Conservation (phyloP, 805 yeast species). For the Starmerella khaoyaiensis region DNA sequence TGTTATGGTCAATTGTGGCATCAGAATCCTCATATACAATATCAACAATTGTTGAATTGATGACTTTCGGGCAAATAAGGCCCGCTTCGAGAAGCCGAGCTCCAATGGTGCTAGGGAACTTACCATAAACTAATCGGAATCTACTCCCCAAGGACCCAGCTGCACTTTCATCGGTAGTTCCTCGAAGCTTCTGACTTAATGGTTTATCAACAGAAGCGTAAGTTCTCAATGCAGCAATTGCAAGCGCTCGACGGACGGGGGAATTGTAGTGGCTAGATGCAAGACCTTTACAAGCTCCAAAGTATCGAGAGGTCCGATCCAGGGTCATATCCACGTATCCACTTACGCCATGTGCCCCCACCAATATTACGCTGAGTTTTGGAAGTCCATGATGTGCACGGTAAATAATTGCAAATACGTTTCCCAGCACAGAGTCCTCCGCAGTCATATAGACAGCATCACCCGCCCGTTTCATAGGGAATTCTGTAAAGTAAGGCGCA, state of each 20-base stretch:
- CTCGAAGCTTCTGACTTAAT: conserved; percentile 9
- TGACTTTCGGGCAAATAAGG: conserved; percentile 36
- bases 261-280: conserved; percentile 36
- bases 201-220: conserved; percentile 42
- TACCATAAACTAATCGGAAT: conserved; percentile 43
- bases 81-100: conserved; percentile 44
- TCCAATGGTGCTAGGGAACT: conserved; percentile 48
- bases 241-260: conserved; percentile 60
- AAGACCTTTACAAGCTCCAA: conserved; percentile 66
- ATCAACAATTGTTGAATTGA: conserved; percentile 52
- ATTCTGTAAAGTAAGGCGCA: conserved; percentile 26
- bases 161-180: conserved; percentile 52
- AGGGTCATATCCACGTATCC: conserved; percentile 47
- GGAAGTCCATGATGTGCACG: conserved; percentile 18
- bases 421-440: conserved; percentile 27
- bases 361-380: conserved; percentile 25
- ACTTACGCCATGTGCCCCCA: conserved; percentile 46
- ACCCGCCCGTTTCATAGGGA: conserved; percentile 19
- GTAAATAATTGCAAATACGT: conserved; percentile 28
- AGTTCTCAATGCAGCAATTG: conserved; percentile 57
- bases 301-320: conserved; percentile 50
- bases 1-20: conserved; percentile 48
- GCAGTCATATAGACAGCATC: conserved; percentile 31
- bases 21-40: conserved; percentile 53
- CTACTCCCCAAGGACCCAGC: conserved; percentile 70